Base-by-base conservation (phyloP, 805 yeast species). In the Teunomyces stri region DNA sequence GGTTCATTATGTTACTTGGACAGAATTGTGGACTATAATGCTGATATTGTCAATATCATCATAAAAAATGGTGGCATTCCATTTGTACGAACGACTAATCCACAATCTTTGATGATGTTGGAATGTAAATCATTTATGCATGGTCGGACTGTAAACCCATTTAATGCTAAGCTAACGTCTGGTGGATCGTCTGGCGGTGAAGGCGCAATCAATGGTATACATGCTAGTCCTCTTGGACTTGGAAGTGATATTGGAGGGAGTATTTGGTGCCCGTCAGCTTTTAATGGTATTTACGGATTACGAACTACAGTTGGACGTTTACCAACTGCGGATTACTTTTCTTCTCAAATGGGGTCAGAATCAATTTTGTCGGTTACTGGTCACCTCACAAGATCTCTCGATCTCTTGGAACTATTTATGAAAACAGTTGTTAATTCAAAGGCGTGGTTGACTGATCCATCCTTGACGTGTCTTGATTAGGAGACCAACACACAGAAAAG, bases 131-230 rank as follows among this genome's bases (percentile, higher is more conserved):
- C 72, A 55, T 65, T 68, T 50, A 54, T 79, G 29, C 74, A 62
- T 46, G 84, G 84, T 1, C 62, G 67, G 33, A 76, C 81, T 12
- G 49, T 62, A 29, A 78, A 76, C 58, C 79, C 83, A 3, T 57
- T 65, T 52, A 76, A 75, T 52, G 56, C 73, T 34, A 56, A 59
- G 16, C 54, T 75, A 45, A 66, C 76, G n/a, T 61, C 78, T 18
- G 81, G 82, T 37, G 83, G 84, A 0, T 74, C 80, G 7, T 72
- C 80, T 11, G 81, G 82, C 6, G 83, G 83, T 38, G 82, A 78
- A 42, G 80, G 76, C 5, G 78, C 81, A 7, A 56, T 79, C 22
- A 54, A 75, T 7, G 72, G 72, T 1, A 50, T 73, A 46, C 62
- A 64, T 44, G 81, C 81, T 4, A 68, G 79, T n/a, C 68, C 72